These are phyloP conservation scores for Amniculicola lignicola DNA, from an alignment of 495 filamentous ascomycete genomes.

Conservation along the genomic window DNA sequence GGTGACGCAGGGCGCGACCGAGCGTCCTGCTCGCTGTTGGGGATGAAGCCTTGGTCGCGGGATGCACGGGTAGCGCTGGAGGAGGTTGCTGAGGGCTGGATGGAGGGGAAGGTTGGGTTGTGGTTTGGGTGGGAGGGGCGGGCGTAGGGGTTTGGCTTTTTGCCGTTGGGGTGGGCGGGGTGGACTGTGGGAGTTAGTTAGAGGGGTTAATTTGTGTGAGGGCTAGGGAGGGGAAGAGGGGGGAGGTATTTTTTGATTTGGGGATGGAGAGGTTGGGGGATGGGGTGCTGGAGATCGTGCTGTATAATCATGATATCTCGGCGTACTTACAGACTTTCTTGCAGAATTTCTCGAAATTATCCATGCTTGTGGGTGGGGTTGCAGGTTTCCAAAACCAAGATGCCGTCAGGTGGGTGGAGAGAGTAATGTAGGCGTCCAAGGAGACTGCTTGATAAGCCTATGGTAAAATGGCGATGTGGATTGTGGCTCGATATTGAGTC, in stretches of 20 bases:
- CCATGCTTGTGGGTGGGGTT: no score
- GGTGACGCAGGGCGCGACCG: not conserved
- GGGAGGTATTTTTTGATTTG: not conserved
- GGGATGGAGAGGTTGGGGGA: not conserved
- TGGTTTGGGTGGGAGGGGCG: conserved; percentile 8
- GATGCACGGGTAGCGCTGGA: not conserved
- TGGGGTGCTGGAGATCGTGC: not conserved
- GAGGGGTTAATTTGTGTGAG: conserved; percentile 7
- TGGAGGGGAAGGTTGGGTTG: not conserved
- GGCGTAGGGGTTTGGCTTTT: conserved; percentile 9
- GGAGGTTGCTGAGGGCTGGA: not conserved
- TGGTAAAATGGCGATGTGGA: no score
- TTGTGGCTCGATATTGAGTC: no score
- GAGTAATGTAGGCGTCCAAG: no score
- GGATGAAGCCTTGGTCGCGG: not conserved
- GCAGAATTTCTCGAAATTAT: no score
- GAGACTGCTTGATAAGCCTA: no score
- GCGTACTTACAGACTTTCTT: no score
- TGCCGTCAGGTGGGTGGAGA: no score
- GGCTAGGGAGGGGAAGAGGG: not conserved
- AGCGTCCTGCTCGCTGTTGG: not conserved
- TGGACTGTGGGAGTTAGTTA: conserved; percentile 1
- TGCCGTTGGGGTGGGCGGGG: not conserved
- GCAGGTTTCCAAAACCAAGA: no score
- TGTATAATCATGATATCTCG: not conserved